Percentiles rank a stretch among this genome's conserved stretches.
Evolutionary conservation across 352 stramenopile genomes (phyloP).

Genomic region (Phytophthora cryptogea): DNA sequence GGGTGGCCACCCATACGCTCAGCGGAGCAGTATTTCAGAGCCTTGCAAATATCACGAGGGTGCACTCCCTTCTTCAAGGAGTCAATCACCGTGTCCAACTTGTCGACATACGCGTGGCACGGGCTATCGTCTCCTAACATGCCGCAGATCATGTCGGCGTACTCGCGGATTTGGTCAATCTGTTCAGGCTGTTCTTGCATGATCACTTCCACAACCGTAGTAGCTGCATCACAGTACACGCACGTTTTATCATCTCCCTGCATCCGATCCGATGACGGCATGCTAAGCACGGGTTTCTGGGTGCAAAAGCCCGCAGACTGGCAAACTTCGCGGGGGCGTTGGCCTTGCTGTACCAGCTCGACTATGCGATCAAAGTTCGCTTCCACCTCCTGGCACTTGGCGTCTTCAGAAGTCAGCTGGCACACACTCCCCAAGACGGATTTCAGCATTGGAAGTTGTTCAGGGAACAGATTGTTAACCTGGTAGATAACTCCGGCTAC

Average conservation of each 20-base stretch:
- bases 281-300: slow-evolving; percentile 10
- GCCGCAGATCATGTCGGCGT: slow-evolving; percentile 58
- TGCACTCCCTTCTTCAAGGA: slow-evolving; percentile 47
- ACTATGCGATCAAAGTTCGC: slow-evolving; percentile 70
- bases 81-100: slow-evolving; percentile 55
- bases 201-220: slow-evolving; percentile 52
- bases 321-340: slow-evolving; percentile 55
- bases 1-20: slow-evolving; percentile 4
- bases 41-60: slow-evolving; percentile 50
- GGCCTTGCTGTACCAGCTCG: slow-evolving; percentile 48
- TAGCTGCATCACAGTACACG: slow-evolving; percentile 64
- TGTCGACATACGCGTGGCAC: slow-evolving; percentile 49
- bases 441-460: slow-evolving; percentile 50
- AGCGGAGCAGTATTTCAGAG: slow-evolving; percentile 44
- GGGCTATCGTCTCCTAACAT: slow-evolving; percentile 55
- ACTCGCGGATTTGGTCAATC: slow-evolving; percentile 50
- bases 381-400: slow-evolving; percentile 53
- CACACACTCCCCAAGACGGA: slow-evolving; percentile 48
- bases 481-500: slow-evolving; percentile 46
- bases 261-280: slow-evolving; percentile 6
- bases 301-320: slow-evolving; percentile 44
- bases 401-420: slow-evolving; percentile 40
- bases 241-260: slow-evolving; percentile 42
- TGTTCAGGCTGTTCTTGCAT: slow-evolving; percentile 49
- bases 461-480: slow-evolving; percentile 40